phyloP scores from a whole-genome alignment of 1,139 yeast genomes.

The Scheffersomyces insectosa region DNA sequence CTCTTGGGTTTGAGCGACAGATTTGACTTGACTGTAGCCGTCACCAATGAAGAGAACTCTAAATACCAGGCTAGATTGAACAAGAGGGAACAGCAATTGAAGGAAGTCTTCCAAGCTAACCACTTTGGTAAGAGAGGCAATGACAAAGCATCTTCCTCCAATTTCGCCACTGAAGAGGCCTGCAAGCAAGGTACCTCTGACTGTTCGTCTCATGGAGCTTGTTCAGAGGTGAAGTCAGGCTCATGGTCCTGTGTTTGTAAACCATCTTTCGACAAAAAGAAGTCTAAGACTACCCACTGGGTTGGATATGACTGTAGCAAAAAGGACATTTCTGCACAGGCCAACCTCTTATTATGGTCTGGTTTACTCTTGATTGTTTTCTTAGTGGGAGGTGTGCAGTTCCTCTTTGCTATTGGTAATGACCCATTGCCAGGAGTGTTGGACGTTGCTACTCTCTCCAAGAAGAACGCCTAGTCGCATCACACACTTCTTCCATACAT shows the following conservation, averaged over 20 bases:
- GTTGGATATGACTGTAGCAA: constrained; percentile 67
- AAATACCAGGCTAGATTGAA: background rate
- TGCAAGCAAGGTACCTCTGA: constrained; percentile 55
- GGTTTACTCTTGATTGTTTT: constrained; percentile 46
- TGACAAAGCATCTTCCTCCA: constrained; percentile 22
- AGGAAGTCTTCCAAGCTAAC: background rate
- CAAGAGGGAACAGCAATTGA: background rate
- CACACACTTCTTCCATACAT: background rate
- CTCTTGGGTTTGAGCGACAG: constrained; percentile 26
- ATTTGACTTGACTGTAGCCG: constrained; percentile 35
- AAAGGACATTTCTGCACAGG: constrained; percentile 62
- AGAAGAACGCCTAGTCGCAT: constrained; percentile 23
- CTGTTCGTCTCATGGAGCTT: constrained; percentile 67
- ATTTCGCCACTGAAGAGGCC: constrained; percentile 48
- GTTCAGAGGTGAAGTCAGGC: constrained; percentile 39
- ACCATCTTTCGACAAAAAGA: constrained; percentile 46
- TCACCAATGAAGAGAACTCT: constrained; percentile 3
- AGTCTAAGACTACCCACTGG: constrained; percentile 60
- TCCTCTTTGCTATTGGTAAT: constrained; percentile 53
- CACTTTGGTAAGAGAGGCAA: constrained; percentile 19
- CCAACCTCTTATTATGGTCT: constrained; percentile 70
- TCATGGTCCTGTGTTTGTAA: constrained; percentile 64
- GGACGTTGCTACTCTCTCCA: constrained; percentile 53
- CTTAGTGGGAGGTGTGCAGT: constrained; percentile 54
- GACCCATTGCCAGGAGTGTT: constrained; percentile 71